Evolutionary conservation across 1,284 basidiomycete genomes (phyloP), one percentile per base, ranked within the genome.

Genomic region (Takashimella koratensis): DNA sequence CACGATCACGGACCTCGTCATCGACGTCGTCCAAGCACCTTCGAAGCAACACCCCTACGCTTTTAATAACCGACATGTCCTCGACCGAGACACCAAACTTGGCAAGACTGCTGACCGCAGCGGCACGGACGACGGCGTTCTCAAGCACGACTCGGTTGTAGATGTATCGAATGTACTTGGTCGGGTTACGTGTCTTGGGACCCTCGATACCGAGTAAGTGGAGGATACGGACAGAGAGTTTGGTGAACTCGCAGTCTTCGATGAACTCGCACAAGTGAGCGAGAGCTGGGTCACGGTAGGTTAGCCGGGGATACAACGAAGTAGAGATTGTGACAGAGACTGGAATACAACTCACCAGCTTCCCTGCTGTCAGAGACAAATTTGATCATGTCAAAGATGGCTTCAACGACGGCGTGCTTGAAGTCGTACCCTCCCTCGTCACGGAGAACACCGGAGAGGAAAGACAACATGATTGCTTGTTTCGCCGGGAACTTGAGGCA

Each of bases 201-300:
- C 96, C 96, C 76, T 98, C 96, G 52, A 93, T 83, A 46, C 96
- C 96, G 45, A 99, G 85, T 39, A 99, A 78, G 73, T 98, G 90
- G 36, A 99, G 82, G 66, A 99, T 92, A 47, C 96, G 87, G 56
- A 99, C 96, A 24, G 92, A 97, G 46, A 99, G 85, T 78, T 98
- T 99, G 42, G 95, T 98, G 74, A 98, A 99, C 76, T 99, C 96
- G 82, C 96, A 99, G 75, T 98, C 96, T 78, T 98, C 96, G 74
- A 99, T 99, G 76, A 99, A 98, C 76, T 99, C 96, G 81, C 96
- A 98, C n/a, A 99, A 83, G 71, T 99, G 92, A 11, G 93, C 93
- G 43, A 99, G 83, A 1, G 96, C 96, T 77, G 87, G 20, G 45
- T 39, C 11, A 40, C 45, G 23, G n/a, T n/a, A 60, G 53, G 13